These are phyloP conservation scores for Penicillium coprophilum DNA, from an alignment of 495 filamentous ascomycete species.

Conservation along the genomic window DNA sequence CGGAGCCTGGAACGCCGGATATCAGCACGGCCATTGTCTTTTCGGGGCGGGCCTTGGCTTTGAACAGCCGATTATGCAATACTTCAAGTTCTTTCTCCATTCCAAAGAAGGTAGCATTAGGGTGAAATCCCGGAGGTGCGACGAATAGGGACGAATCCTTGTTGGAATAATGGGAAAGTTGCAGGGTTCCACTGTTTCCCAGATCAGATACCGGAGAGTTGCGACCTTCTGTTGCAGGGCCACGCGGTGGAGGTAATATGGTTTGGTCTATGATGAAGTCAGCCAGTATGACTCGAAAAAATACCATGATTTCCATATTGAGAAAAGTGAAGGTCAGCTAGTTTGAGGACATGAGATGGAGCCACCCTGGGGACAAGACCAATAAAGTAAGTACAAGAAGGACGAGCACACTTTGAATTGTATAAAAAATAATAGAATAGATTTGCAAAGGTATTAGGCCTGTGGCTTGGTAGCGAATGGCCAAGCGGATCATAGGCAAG, in stretches of 20 bases:
- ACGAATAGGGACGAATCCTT: constrained; percentile 51
- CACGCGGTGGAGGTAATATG: constrained; percentile 16
- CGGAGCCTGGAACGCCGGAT: constrained; percentile 70
- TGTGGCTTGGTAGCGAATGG: neutral
- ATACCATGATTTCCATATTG: constrained; percentile 11
- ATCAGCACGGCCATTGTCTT: constrained; percentile 70
- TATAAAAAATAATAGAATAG: neutral
- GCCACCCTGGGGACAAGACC: constrained; percentile 18
- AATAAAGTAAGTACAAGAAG: constrained; percentile 23
- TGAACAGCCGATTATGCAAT: constrained; percentile 66
- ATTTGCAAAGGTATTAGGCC: neutral
- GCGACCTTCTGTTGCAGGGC: constrained; percentile 25
- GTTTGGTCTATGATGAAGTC: constrained; percentile 34
- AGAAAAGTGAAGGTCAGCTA: constrained; percentile 23
- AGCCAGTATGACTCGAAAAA: constrained; percentile 33
- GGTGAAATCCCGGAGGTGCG: constrained; percentile 72
- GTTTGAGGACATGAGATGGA: constrained; percentile 23
- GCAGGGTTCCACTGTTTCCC: constrained; percentile 22
- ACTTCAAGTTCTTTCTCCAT: constrained; percentile 68
- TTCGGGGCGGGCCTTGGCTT: constrained; percentile 58
- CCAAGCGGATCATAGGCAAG: constrained; percentile 2
- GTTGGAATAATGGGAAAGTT: constrained; percentile 25
- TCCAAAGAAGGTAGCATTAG: constrained; percentile 74
- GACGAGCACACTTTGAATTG: neutral
- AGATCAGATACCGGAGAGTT: constrained; percentile 30